A percentile compares a stretch with the other conserved stretches of the same genome.
Conservation (phyloP, 108 stramenopile genomes). For the Nitzschia inconspicua region DNA sequence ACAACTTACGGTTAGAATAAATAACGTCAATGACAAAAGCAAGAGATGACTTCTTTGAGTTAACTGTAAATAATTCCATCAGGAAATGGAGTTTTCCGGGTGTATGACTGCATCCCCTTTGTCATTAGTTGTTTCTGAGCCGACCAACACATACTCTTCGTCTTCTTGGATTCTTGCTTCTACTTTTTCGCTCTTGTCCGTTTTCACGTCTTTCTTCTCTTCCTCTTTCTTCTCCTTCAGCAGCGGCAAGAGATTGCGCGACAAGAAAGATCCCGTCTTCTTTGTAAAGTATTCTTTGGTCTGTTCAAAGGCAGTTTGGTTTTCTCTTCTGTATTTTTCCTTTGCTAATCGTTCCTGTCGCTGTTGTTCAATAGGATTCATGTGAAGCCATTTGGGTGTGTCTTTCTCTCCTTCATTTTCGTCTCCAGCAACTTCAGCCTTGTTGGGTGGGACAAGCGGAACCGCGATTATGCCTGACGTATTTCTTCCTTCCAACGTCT, state of each 20-base stretch:
- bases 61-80: too few species aligned
- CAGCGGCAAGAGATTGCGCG: slow-evolving; percentile 9
- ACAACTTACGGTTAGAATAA: too few species aligned
- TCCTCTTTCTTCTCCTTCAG: slow-evolving; percentile 6
- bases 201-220: neutral
- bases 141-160: too few species aligned
- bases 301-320: neutral
- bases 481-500: too few species aligned
- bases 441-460: too few species aligned
- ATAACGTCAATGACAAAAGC: too few species aligned
- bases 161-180: neutral
- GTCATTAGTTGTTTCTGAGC: too few species aligned
- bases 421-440: neutral
- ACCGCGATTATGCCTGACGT: too few species aligned
- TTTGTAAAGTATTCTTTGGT: slow-evolving; percentile 7
- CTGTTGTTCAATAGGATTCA: slow-evolving; percentile 11
- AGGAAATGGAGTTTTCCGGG: too few species aligned
- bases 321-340: neutral
- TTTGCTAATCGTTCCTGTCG: slow-evolving; percentile 12
- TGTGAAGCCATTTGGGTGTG: neutral
- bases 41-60: too few species aligned
- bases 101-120: too few species aligned
- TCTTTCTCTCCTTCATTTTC: neutral
- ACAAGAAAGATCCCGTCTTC: slow-evolving; percentile 16
- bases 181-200: neutral